phyloP scores from a whole-genome alignment of 768 basidiomycete species.

The Boletus reticulatus region DNA sequence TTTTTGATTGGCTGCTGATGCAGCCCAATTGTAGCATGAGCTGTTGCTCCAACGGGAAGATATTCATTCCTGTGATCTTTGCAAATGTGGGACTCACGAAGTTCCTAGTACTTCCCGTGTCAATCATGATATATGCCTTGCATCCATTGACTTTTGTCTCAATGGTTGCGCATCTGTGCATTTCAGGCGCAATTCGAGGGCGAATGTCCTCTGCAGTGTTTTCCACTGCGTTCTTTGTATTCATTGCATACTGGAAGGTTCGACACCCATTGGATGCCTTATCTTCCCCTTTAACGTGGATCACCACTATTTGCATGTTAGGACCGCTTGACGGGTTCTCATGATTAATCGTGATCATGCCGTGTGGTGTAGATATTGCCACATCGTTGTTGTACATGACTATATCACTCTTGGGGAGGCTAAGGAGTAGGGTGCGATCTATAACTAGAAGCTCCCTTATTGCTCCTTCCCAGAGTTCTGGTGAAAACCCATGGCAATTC shows the following conservation, averaged over 20 bases:
- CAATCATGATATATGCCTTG: neutral
- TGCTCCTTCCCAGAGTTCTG: neutral
- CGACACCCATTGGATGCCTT: neutral
- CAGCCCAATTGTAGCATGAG: neutral
- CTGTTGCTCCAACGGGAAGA: neutral
- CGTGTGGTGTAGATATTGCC: neutral
- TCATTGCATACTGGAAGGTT: neutral
- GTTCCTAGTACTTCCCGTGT: neutral
- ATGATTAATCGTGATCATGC: neutral
- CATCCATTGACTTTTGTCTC: too few relatives aligned
- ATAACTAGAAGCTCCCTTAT: neutral
- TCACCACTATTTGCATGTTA: neutral
- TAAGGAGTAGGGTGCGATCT: neutral
- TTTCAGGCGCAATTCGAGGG: neutral
- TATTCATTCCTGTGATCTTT: neutral
- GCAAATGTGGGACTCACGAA: neutral
- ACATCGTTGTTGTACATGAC: neutral
- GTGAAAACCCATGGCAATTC: neutral
- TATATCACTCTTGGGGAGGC: neutral
- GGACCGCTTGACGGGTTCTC: fast-evolving
- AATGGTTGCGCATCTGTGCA: too few relatives aligned
- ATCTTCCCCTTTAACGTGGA: neutral
- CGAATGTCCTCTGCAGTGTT: neutral
- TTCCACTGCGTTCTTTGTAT: neutral
- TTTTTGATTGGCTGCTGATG: neutral